A percentile compares a stretch with the other conserved stretches of the same genome.
Conservation (phyloP, 1,284 basidiomycete genomes). For the Dichomitus squalens region DNA sequence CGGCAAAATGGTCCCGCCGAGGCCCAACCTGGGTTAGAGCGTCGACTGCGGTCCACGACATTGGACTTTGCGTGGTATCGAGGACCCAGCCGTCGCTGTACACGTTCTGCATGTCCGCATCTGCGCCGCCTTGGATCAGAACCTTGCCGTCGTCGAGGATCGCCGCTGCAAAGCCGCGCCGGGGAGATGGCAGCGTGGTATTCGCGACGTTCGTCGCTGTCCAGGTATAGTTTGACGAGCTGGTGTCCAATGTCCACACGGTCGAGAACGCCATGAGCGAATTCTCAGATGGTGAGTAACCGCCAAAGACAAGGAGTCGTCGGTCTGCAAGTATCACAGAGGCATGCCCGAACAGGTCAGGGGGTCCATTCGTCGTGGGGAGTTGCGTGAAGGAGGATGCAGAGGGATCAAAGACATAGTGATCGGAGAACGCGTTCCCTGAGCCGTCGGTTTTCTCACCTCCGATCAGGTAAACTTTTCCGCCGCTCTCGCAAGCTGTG, state of each 20-base stretch:
- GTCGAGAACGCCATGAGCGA: constrained; percentile 57
- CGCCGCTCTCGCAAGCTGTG: constrained; percentile 51
- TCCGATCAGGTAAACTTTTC: constrained; percentile 68
- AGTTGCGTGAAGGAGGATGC: constrained; percentile 55
- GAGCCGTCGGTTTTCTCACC: constrained; percentile 83
- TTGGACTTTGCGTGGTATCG: constrained; percentile 56
- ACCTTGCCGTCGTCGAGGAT: constrained; percentile 57
- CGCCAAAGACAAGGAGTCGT: constrained; percentile 75
- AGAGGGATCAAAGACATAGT: constrained; percentile 65
- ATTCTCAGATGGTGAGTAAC: constrained; percentile 55
- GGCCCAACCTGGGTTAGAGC: constrained; percentile 57
- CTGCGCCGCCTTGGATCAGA: constrained; percentile 80
- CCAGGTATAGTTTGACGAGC: constrained; percentile 53
- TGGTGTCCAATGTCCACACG: constrained; percentile 70
- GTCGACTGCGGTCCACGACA: constrained; percentile 57
- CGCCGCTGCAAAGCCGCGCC: constrained; percentile 68
- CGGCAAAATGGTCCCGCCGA: constrained; percentile 74
- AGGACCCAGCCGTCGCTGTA: constrained; percentile 78
- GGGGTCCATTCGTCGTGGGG: constrained; percentile 58
- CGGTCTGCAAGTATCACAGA: constrained; percentile 70
- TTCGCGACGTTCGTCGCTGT: constrained; percentile 42
- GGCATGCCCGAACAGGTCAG: constrained; percentile 70
- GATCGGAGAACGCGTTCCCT: constrained; percentile 56
- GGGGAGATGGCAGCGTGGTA: constrained; percentile 52
- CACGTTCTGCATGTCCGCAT: constrained; percentile 54